These are phyloP conservation scores for Nemophila menziesii DNA, from an alignment of 257 asterid genomes.

Conservation along the genomic window DNA sequence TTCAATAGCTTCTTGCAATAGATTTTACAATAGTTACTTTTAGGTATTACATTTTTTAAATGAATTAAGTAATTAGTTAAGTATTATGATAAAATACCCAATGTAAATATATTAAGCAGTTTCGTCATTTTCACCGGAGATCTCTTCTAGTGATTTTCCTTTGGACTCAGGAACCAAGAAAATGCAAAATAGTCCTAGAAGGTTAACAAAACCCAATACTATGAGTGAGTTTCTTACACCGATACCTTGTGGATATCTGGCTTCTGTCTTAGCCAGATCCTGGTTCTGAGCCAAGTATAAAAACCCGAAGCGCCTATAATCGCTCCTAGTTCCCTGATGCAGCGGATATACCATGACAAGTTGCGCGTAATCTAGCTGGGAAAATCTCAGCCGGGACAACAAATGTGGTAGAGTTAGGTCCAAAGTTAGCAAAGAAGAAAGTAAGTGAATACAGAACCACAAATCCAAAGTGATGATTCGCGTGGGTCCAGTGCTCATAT, in stretches of 20 bases:
- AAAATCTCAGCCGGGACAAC: conserved; percentile 66
- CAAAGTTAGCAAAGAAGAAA: conserved; percentile 49
- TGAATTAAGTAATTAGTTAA: too few species aligned
- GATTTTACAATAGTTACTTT: too few species aligned
- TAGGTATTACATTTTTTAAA: too few species aligned
- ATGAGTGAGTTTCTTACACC: conserved; percentile 48
- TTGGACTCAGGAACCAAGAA: conserved; percentile 53
- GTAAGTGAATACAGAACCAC: conserved; percentile 39
- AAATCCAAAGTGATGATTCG: conserved; percentile 32
- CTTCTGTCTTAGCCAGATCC: conserved; percentile 40
- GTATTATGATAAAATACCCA: too few species aligned
- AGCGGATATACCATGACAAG: conserved; percentile 63
- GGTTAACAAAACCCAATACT: conserved; percentile 34
- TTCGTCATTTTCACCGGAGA: conserved; percentile 35
- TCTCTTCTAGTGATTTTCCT: conserved; percentile 49
- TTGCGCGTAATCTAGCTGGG: conserved; percentile 51
- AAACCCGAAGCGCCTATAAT: conserved; percentile 62
- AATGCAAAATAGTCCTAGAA: conserved; percentile 34
- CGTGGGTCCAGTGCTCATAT: conserved; percentile 41
- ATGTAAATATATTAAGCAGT: too few species aligned
- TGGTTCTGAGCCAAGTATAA: conserved; percentile 42
- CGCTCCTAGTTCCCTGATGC: conserved; percentile 59
- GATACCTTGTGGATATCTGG: conserved; percentile 50
- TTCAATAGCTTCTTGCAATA: too few species aligned
- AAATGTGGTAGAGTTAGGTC: conserved; percentile 53